These are phyloP conservation scores for Oldenlandia corymbosa DNA, from an alignment of 257 asterid genomes.

Conservation along the genomic window DNA sequence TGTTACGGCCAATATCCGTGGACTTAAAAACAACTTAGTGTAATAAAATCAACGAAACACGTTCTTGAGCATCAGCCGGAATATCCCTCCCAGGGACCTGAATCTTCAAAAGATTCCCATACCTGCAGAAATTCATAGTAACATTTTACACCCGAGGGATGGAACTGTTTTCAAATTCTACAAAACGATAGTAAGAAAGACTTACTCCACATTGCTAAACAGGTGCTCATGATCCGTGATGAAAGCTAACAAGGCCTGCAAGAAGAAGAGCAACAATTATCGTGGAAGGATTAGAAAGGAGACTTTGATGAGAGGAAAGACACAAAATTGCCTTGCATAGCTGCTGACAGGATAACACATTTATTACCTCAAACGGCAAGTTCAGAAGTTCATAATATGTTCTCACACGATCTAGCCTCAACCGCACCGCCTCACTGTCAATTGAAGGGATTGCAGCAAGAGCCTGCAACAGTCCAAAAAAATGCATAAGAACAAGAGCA, in stretches of 20 bases:
- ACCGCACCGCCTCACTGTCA: conserved; percentile 72
- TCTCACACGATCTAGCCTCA: conserved; percentile 79
- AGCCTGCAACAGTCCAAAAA: conserved; percentile 45
- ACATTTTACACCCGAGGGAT: conserved; percentile 1
- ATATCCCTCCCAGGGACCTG: conserved; percentile 93
- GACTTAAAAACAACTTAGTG: conserved; percentile 27
- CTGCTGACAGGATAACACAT: conserved; percentile 9
- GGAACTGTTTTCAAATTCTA: neutral
- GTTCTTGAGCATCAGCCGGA: conserved; percentile 77
- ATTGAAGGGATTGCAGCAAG: conserved; percentile 89
- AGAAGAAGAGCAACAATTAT: conserved; percentile 16
- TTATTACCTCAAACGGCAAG: conserved; percentile 93
- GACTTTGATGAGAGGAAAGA: neutral
- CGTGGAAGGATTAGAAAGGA: neutral
- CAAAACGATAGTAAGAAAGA: conserved; percentile 10
- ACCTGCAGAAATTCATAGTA: conserved; percentile 42
- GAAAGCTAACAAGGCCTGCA: conserved; percentile 90
- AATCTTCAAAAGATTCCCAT: conserved; percentile 61
- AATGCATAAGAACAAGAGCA: neutral
- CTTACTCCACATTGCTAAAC: conserved; percentile 80
- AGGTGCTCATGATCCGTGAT: conserved; percentile 68
- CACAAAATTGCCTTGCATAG: conserved; percentile 7
- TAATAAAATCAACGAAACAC: conserved; percentile 55
- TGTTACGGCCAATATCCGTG: conserved; percentile 14
- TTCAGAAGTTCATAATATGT: conserved; percentile 86